Conservation (phyloP, 2,329 filamentous ascomycete genomes). For the Hortaea sp. region DNA sequence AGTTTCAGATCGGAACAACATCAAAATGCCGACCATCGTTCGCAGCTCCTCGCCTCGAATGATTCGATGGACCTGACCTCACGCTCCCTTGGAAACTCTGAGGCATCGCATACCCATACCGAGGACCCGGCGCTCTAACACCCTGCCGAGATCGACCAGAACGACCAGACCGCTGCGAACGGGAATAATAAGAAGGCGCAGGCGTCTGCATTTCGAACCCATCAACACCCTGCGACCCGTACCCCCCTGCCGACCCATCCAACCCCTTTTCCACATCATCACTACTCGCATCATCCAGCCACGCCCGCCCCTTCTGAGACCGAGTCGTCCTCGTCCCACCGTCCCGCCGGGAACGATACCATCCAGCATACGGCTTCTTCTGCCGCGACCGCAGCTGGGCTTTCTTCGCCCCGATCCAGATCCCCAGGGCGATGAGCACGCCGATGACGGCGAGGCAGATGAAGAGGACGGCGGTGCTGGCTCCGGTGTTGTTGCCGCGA, state of each 20-base stretch:
- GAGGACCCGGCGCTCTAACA: background rate
- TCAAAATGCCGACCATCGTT: background rate
- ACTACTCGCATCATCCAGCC: background rate
- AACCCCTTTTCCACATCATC: background rate
- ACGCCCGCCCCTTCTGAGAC: too few relatives aligned
- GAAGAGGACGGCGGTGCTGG: background rate
- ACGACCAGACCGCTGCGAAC: background rate
- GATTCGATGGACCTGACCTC: background rate
- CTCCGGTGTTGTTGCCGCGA: background rate
- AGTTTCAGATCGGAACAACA: too few relatives aligned
- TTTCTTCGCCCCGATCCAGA: background rate
- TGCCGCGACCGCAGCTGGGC: background rate
- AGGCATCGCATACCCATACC: background rate
- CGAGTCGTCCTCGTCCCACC: too few relatives aligned
- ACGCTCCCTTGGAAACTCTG: background rate
- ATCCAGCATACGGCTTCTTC: background rate
- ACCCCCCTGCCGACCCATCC: background rate
- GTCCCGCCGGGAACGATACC: background rate
- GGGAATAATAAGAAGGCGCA: background rate
- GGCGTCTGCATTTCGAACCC: background rate
- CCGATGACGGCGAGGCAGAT: background rate
- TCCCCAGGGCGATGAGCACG: background rate
- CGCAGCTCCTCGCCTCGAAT: background rate
- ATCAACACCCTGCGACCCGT: background rate
- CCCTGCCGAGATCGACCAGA: background rate